phyloP scores from a whole-genome alignment of 1,139 yeast genomes.

The Candida pseudoviswanathii region DNA sequence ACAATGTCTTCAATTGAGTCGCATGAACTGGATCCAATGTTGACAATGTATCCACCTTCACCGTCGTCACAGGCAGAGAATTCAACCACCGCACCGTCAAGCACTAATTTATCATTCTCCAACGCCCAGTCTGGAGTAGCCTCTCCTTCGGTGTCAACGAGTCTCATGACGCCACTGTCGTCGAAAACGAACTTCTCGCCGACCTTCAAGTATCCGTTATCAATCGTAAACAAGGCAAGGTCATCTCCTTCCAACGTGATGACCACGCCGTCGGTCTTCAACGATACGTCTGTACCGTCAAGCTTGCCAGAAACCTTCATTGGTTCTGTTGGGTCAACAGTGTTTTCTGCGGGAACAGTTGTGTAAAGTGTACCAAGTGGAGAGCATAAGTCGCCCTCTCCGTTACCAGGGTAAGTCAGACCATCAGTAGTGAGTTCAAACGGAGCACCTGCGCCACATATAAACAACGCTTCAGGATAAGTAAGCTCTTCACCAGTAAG shows the following conservation, averaged over 20 bases:
- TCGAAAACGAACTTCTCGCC: background rate
- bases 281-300: background rate
- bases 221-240: background rate
- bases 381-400: background rate
- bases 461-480: background rate
- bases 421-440: background rate
- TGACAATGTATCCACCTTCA: background rate
- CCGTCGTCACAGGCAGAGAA: background rate
- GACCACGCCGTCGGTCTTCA: background rate
- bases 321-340: constrained; percentile 4
- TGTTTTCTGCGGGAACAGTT: background rate
- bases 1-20: background rate
- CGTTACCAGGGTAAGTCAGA: background rate
- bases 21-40: background rate
- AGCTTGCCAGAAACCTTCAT: background rate
- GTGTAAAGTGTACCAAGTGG: background rate
- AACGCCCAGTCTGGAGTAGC: background rate
- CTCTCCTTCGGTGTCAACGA: background rate
- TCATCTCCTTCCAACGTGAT: background rate
- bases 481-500: no score
- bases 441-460: background rate
- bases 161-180: background rate
- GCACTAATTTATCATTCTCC: background rate
- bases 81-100: background rate
- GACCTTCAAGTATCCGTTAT: background rate